Evolutionary conservation across 2,329 filamentous ascomycete genomes (phyloP).

Genomic region (Botrytis medusae): DNA sequence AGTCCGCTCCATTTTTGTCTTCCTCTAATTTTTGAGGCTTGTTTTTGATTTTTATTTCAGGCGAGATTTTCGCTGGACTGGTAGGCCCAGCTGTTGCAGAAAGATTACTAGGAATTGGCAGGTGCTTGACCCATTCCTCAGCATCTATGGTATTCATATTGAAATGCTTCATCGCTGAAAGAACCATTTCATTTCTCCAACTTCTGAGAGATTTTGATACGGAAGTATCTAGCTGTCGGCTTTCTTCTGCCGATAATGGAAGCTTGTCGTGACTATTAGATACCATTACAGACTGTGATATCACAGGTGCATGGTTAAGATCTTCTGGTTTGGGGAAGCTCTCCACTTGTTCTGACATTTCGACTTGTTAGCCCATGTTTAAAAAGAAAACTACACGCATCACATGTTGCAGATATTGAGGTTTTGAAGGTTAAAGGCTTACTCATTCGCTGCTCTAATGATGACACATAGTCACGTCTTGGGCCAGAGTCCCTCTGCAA

Average conservation of each 20-base stretch:
- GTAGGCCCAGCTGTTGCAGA: background rate
- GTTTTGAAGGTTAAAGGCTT: background rate
- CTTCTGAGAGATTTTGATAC: background rate
- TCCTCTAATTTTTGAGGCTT: background rate
- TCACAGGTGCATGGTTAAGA: background rate
- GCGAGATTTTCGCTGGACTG: background rate
- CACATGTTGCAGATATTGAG: background rate
- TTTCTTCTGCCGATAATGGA: background rate
- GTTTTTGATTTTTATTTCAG: background rate
- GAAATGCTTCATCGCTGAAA: constrained; percentile 21
- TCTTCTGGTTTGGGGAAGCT: background rate
- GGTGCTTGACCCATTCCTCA: constrained; percentile 3
- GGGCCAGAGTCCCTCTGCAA: too few species aligned
- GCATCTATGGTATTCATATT: constrained; percentile 13
- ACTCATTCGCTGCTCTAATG: background rate
- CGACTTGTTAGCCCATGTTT: background rate
- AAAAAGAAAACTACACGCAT: background rate
- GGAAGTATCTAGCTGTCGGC: background rate
- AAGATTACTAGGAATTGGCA: background rate
- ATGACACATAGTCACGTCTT: too few species aligned
- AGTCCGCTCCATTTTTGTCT: background rate
- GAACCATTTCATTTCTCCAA: constrained; percentile 22
- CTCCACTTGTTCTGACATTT: background rate
- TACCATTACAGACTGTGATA: background rate
- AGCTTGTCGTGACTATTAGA: background rate